Evolutionary conservation across 164 flowering plant species (phyloP).

Genomic region (Pachysandra terminalis): DNA sequence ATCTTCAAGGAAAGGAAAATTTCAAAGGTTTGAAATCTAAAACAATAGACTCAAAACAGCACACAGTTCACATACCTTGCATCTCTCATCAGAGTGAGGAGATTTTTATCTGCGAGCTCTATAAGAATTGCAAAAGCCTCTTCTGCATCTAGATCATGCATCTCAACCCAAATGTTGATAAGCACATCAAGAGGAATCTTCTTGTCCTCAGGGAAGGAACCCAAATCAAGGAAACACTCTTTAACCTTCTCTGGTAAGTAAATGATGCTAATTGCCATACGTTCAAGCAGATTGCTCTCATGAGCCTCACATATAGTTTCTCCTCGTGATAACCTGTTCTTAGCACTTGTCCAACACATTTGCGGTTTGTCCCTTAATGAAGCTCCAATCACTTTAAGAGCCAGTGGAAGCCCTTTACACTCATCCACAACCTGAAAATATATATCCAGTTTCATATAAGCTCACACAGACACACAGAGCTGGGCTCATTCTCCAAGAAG

Average conservation of each 20-base stretch:
- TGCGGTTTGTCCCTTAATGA: slow-evolving; percentile 54
- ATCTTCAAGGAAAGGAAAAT: neutral
- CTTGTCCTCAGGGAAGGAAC: slow-evolving; percentile 62
- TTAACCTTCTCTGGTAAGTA: slow-evolving; percentile 40
- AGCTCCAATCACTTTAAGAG: slow-evolving; percentile 84
- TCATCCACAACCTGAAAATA: slow-evolving; percentile 53
- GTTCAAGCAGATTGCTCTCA: slow-evolving; percentile 48
- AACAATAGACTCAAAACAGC: too few relatives aligned
- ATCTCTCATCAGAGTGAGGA: slow-evolving; percentile 52
- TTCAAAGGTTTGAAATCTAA: neutral
- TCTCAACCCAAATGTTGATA: slow-evolving; percentile 58
- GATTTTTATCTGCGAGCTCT: slow-evolving; percentile 59
- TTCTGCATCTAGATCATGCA: slow-evolving; percentile 42
- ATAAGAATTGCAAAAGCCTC: slow-evolving; percentile 58
- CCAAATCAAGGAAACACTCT: slow-evolving; percentile 71
- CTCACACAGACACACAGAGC: too few relatives aligned
- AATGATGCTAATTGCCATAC: slow-evolving; percentile 54
- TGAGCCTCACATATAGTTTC: slow-evolving; percentile 60
- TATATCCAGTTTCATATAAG: too few relatives aligned
- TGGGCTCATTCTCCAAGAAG: too few relatives aligned
- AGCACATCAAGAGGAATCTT: slow-evolving; percentile 57
- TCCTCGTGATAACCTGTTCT: slow-evolving; percentile 46
- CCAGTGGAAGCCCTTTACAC: slow-evolving; percentile 79
- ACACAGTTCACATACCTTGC: slow-evolving; percentile 40
- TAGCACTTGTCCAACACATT: slow-evolving; percentile 62